Evolutionary conservation across 768 basidiomycete genomes (phyloP), one percentile per base, ranked within the genome.

Genomic region (Neoboletus subvelutipes): DNA sequence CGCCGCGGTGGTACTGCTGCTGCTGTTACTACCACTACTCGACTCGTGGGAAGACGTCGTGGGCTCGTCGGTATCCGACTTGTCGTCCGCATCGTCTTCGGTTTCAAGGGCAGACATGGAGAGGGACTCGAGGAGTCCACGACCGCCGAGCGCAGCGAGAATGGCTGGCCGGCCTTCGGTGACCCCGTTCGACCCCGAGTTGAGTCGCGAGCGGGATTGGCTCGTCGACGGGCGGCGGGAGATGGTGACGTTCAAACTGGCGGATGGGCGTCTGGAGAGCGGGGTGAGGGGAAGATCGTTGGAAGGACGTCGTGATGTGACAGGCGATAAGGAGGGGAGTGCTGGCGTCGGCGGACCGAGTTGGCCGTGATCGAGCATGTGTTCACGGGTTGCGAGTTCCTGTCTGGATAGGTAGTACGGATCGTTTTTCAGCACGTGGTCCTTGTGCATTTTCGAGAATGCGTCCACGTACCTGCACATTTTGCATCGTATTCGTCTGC

Each of bases 281-380:
- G 65, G 56, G 45, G 53, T 61, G 15, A 52, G 46, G 8, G 45
- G 24, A 15, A 46, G 45, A 45, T 62, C 62, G 47, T 70, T 68
- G 39, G 77, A 79, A 29, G 73, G 68, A 22, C 75, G 72, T n/a
- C 80, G 76, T 1, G 85, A 85, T 9, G 63, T 37, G 13, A 73
- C 80, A 15, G 83, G 83, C 0, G 85, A 78, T 5, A 74, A 62
- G 1, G 72, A 71, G 2, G 72, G 71, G 5, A 71, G 56, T 7
- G 80, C 77, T 5, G 86, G 87, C 0, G 87, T 89, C 2, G 84
- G 77, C 11, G 87, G 83, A 3, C 86, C 87, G 5, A 90, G 73
- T 64, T 92, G 88, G 5, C 87, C 88, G 64, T 95, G 93, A 69
- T 94, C 90, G 46, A 94, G 82, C 90, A 98, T 93, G 68, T 97